phyloP scores from a whole-genome alignment of 106 monocot genomes.

The Hemerocallis citrina region DNA sequence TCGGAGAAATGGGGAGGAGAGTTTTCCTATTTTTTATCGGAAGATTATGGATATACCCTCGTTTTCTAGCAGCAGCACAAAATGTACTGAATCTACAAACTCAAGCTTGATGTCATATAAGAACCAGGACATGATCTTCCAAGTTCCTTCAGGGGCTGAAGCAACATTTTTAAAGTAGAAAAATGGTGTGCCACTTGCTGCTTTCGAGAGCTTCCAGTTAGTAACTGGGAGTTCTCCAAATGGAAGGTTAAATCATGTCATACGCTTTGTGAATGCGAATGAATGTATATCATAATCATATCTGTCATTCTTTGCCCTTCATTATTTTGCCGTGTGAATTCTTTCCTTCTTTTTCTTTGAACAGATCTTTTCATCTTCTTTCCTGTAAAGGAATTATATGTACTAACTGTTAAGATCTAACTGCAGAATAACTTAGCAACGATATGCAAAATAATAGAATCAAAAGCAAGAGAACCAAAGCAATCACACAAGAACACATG shows the following conservation, averaged over 20 bases:
- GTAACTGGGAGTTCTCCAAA: conserved; percentile 4
- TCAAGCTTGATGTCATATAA: conserved; percentile 67
- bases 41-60: conserved; percentile 75
- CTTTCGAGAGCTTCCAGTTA: conserved; percentile 41
- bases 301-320: too few species aligned
- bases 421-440: too few species aligned
- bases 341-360: too few species aligned
- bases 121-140: conserved; percentile 62
- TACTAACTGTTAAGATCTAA: too few species aligned
- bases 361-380: too few species aligned
- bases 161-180: conserved; percentile 93
- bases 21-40: conserved; percentile 47
- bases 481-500: too few species aligned
- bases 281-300: too few species aligned
- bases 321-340: too few species aligned
- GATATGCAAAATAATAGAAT: too few species aligned
- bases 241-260: conserved; percentile 78
- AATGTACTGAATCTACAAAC: conserved; percentile 80
- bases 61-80: conserved; percentile 52
- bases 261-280: conserved; percentile 41
- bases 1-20: conserved; percentile 33
- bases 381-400: too few species aligned
- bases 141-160: conserved; percentile 67
- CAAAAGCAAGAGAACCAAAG: too few species aligned
- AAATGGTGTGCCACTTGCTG: conserved; percentile 68